Conservation (phyloP, 139 green algal species). For the Micractinium conductrix region DNA sequence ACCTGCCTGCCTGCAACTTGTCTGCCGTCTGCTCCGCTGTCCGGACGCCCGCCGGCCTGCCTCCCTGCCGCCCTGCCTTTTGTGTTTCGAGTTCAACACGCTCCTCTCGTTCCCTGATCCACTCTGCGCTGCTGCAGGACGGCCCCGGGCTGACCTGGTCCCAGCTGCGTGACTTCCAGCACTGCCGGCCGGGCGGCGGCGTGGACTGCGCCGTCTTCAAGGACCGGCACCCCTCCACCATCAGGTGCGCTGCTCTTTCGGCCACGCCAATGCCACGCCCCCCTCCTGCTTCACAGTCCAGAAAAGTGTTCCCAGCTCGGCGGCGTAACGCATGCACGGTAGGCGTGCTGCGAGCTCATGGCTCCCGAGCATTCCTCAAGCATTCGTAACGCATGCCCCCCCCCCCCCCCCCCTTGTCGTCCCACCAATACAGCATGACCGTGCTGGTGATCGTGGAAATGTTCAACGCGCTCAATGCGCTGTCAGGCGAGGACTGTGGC, state of each 20-base stretch:
- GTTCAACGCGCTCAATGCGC: conserved; percentile 97
- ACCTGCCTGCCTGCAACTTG: conserved; percentile 40
- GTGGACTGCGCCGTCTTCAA: conserved; percentile 78
- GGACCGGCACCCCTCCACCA: conserved; percentile 72
- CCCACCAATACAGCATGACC: conserved; percentile 69
- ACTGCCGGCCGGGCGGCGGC: conserved; percentile 55
- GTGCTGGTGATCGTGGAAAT: conserved; percentile 95
- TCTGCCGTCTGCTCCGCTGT: conserved; percentile 26
- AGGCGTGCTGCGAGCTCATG: too few relatives aligned
- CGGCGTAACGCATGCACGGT: too few relatives aligned
- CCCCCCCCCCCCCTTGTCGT: not conserved
- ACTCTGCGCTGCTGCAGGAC: conserved; percentile 44
- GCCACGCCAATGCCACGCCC: too few relatives aligned
- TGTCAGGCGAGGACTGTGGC: conserved; percentile 54
- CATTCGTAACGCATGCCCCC: not conserved
- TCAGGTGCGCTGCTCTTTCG: conserved; percentile 56
- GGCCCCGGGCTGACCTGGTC: conserved; percentile 74
- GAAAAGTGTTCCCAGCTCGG: too few relatives aligned
- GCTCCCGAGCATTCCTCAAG: too few relatives aligned
- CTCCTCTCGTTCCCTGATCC: not conserved
- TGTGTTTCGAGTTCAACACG: not conserved
- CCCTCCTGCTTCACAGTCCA: too few relatives aligned
- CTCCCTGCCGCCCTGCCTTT: not conserved
- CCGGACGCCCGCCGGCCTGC: not conserved
- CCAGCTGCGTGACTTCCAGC: conserved; percentile 61